Base-by-base conservation (phyloP, 1,139 yeast genomes). In the Pichia sp. region DNA sequence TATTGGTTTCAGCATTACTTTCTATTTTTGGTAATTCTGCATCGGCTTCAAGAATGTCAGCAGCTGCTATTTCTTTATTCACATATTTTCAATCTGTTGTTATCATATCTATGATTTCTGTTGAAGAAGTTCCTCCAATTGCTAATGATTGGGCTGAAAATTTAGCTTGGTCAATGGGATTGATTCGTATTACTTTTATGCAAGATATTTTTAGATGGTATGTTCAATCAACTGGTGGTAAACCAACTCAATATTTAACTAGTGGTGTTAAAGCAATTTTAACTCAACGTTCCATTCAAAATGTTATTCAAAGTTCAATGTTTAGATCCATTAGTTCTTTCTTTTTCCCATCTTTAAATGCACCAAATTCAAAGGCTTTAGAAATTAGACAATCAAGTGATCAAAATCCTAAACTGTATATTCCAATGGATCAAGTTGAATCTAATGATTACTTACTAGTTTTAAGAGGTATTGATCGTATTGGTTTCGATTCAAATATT, bases 131-230 rank as follows among this genome's bases (percentile, higher is more conserved):
- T 5, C 91, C 93, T 9, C 91, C 91, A 13, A 81, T 83, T 54
- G 91, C 87, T 2, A 72, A 80, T 26, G 74, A 89, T 6, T 83
- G 93, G 93, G 69, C 86, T 5, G 88, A 80, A 57, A 83, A 83
- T 55, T 69, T 83, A 59, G 85, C 85, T 22, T 83, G 93, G 93
- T 80, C 89, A 2, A 82, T 83, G 89, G 93, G 93, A 1, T 66
- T 83, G 47, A 82, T 83, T 51, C 66, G 78, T 53, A 72, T 80
- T 32, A 55, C 60, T 4, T 82, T 82, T 54, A 81, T 83, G 88
- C 89, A 81, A 61, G 68, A 77, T 43, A 79, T 83, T 52, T 80
- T 83, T 59, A 69, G 89, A 54, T 83, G 93, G 93, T 83, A 80
- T 53, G 76, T 83, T 36, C 87, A 83, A 60, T 65, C 85, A 39